These are phyloP conservation scores for Trichomonas tenax DNA, from an alignment of 208 protist genomes.

Conservation along the genomic window DNA sequence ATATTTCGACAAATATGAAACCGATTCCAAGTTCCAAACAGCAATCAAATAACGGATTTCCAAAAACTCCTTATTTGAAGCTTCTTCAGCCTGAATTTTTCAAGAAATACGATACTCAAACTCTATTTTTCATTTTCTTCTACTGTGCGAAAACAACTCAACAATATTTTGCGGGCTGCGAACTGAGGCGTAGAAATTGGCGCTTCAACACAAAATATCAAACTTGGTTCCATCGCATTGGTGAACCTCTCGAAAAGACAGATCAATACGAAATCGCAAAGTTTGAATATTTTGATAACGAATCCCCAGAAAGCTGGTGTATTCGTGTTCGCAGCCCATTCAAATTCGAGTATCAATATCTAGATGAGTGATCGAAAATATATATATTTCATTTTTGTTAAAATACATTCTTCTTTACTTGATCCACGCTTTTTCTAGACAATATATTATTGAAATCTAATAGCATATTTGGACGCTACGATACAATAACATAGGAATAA, in stretches of 20 bases:
- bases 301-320: background rate
- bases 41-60: background rate
- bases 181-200: background rate
- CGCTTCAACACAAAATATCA: slow-evolving; percentile 2
- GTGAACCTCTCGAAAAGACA: background rate
- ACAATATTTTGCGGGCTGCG: background rate
- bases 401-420: no score
- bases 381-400: no score
- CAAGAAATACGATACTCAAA: background rate
- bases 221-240: slow-evolving; percentile 7
- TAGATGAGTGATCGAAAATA: background rate
- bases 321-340: background rate
- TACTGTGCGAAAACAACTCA: background rate
- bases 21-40: background rate
- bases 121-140: slow-evolving; percentile 23
- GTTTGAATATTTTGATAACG: background rate
- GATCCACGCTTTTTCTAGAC: no score
- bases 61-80: background rate
- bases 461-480: no score
- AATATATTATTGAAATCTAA: no score
- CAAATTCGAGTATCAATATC: background rate
- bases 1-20: background rate
- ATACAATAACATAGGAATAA: no score
- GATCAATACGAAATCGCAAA: background rate
- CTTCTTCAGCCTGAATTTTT: slow-evolving; percentile 7